Evolutionary conservation across 1,284 basidiomycete species (phyloP), one percentile per base, ranked within the genome.

Genomic region (Ceratobasidium sp.): DNA sequence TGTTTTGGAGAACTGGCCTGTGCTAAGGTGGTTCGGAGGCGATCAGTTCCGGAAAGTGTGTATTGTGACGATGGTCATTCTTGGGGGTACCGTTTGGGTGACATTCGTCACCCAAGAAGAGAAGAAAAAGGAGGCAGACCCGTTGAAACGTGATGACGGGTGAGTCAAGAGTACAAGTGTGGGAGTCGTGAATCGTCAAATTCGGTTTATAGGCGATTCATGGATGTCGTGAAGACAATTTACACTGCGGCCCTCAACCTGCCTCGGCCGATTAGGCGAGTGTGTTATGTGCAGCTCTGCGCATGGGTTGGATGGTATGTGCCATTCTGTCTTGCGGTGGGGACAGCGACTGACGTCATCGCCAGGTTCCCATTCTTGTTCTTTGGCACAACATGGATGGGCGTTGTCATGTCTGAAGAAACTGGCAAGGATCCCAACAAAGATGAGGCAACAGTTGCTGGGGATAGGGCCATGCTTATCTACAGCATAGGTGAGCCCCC

Each of bases 11-110:
- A 61, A 61, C 71, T 84, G 95, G 75, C 91, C 91, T 1, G 82
- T 94, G 59, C 86, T 98, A 56, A 84, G 88, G 19, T 87, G 92
- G 74, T 83, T 98, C n/a, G 96, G 96, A 43, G 96, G 95, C 1
- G 90, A 88, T 48, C 98, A 99, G 81, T 99, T 99, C 84, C 89
- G 97, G 77, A 97, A 97, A 81, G 95, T 99, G 80, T 97, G 95
- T 79, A 85, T 98, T 53, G 84, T 98, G 74, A 91, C 91, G 77
- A 89, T 97, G 76, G 78, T 92, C 48, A 88, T 96, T 64, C 88
- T 98, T 31, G 87, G 91, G 11, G 77, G 86, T 56, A 96, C 94
- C 1, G 94, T 98, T 22, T 91, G 89, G 86, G 89, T 94, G 62
- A 98, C 97, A 0, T 97, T 95, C 79, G 87, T 86, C 79, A 91